Conservation (phyloP, 2,329 filamentous ascomycete genomes). For the Trichoderma pleuroti region DNA sequence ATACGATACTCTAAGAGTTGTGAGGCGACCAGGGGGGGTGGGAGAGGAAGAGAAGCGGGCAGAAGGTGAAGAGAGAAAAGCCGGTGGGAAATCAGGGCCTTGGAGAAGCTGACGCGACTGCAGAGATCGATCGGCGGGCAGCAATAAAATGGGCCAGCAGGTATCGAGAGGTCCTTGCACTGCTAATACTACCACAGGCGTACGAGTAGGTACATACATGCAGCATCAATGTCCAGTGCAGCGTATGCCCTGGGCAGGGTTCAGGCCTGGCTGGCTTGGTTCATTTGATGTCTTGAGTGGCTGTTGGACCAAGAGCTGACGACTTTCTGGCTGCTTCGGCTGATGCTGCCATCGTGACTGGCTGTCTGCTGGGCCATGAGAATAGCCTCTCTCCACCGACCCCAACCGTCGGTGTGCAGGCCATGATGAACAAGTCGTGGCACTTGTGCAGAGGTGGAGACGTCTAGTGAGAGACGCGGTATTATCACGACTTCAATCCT, state of each 20-base stretch:
- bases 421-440: not conserved
- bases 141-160: not conserved
- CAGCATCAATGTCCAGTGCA: not conserved
- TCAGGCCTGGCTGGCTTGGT: too few relatives aligned
- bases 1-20: not conserved
- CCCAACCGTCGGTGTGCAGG: slow-evolving; percentile 1
- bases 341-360: not conserved
- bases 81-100: not conserved
- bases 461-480: too few relatives aligned
- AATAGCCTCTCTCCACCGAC: slow-evolving; percentile 1
- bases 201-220: not conserved
- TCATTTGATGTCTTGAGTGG: not conserved
- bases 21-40: not conserved
- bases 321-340: not conserved
- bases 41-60: not conserved
- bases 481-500: too few relatives aligned
- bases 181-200: not conserved
- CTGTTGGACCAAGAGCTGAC: not conserved
- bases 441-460: not conserved
- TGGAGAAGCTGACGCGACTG: slow-evolving; percentile 5
- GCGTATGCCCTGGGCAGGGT: too few relatives aligned
- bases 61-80: not conserved
- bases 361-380: not conserved
- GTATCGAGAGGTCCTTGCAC: not conserved
- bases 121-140: slow-evolving; percentile 18